Conservation (phyloP, 495 filamentous ascomycete genomes). For the Neurospora sp. region DNA sequence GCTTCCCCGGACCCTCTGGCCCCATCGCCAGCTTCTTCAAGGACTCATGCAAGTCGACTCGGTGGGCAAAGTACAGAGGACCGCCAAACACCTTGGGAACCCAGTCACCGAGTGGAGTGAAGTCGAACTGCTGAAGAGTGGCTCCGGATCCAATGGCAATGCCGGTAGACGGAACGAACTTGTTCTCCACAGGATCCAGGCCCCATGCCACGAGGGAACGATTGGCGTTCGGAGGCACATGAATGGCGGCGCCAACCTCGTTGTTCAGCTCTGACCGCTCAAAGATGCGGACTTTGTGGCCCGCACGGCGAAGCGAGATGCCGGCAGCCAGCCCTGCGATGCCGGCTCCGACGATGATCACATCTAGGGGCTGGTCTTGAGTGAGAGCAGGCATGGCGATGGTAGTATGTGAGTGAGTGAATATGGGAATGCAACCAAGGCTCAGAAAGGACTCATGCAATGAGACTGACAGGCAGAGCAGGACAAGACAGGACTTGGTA, state of each 20-base stretch:
- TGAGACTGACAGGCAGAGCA: neutral
- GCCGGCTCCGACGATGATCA: conserved; percentile 42
- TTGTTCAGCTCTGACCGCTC: conserved; percentile 40
- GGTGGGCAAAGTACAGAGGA: conserved; percentile 16
- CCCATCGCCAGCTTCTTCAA: conserved; percentile 30
- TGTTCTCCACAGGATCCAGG: conserved; percentile 25
- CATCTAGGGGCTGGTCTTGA: conserved; percentile 19
- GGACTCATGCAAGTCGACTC: conserved; percentile 34
- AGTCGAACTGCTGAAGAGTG: conserved; percentile 23
- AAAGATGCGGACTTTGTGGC: conserved; percentile 42
- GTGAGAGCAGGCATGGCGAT: neutral
- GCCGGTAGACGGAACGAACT: conserved; percentile 21
- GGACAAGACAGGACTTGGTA: neutral
- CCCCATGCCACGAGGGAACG: conserved; percentile 37
- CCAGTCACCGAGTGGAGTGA: conserved; percentile 9
- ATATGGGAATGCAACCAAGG: neutral
- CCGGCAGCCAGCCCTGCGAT: conserved; percentile 44
- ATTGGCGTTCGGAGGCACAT: conserved; percentile 38
- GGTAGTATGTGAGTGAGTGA: neutral
- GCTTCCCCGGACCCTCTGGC: conserved; percentile 21
- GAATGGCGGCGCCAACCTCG: conserved; percentile 48
- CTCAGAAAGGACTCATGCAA: neutral
- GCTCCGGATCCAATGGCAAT: conserved; percentile 23
- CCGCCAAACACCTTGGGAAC: conserved; percentile 8
- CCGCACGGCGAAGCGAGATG: conserved; percentile 36